phyloP scores from a whole-genome alignment of 2,329 filamentous ascomycete species.

The Cylindrodendrum hubeiense region DNA sequence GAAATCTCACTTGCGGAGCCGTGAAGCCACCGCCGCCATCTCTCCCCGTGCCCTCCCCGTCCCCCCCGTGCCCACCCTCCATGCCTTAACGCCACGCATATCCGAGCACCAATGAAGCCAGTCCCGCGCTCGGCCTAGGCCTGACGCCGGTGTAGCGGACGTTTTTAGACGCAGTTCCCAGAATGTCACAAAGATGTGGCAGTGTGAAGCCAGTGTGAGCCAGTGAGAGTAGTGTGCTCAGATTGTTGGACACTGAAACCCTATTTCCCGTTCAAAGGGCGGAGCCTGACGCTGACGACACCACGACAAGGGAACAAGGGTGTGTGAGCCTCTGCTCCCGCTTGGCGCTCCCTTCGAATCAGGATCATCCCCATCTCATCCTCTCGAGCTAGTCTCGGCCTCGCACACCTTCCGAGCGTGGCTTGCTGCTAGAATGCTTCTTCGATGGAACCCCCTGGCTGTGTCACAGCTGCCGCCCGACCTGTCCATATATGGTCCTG shows the following conservation, averaged over 20 bases:
- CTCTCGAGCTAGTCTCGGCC: conserved; percentile 15
- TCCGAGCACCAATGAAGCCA: neutral
- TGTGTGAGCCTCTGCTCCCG: conserved; percentile 9
- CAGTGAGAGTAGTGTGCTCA: too few species aligned
- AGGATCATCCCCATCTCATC: conserved; percentile 6
- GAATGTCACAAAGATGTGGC: conserved; percentile 19
- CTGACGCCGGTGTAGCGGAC: conserved; percentile 4
- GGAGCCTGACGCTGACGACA: conserved; percentile 23
- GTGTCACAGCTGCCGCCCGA: conserved; percentile 7
- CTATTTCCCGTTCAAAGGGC: conserved; percentile 17
- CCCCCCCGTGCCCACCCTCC: too few species aligned
- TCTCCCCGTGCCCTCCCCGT: too few species aligned
- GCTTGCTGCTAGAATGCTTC: conserved; percentile 28
- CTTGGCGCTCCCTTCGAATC: conserved; percentile 16
- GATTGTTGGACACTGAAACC: conserved; percentile 27
- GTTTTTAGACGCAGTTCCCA: conserved; percentile 16
- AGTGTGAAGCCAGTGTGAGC: conserved; percentile 20
- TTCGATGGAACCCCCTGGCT: conserved; percentile 14
- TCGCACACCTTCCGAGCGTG: conserved; percentile 22
- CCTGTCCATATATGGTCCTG: conserved; percentile 19
- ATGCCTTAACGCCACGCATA: neutral
- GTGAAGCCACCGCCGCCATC: conserved; percentile 4
- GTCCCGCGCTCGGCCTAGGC: neutral
- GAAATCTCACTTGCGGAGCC: conserved; percentile 4
- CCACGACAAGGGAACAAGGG: neutral